Evolutionary conservation across 176 grass and related monocot genomes (phyloP), one percentile per base, ranked within the genome.

Genomic region (Lolium perenne): DNA sequence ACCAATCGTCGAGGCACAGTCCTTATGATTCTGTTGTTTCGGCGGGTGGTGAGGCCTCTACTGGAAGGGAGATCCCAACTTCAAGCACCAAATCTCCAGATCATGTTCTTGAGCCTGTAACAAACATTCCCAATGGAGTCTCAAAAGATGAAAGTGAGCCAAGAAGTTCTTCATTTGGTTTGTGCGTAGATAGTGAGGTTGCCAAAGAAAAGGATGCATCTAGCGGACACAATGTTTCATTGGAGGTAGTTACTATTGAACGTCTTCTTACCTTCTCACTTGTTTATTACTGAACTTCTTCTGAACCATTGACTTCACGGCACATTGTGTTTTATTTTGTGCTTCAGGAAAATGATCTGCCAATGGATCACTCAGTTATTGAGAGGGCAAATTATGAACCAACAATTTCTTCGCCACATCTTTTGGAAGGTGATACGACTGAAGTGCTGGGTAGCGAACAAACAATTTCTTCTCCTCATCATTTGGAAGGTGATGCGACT

Each of bases 261-360:
- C 59, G 83, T 65, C 20, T 86, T 70, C 68, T 63, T 58, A 41
- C 70, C 21, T 64, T 78, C 71, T 71, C 58, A 67, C 70, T 78
- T 48, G 20, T 80, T 80, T 78, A 41, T 80, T 67, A 76, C 43
- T 75, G 53, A 85, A 82, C 29, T 92, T 81, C 15, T 83, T 49
- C 66, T 83, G 51, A 83, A 70, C 4, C 48, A 29, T 54, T 76
- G 54, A 80, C 61, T 77, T 16, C 25, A 56, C 8, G 49, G 16
- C 48, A 85, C 53, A 55, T 83, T 66, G 77, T 54, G 6, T 18
- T 81, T 23, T 84, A 57, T 29, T 88, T 79, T 82, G 22, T 81
- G 35, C 55, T 86, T 88, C 56, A 95, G 93, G 93, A 60, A 81
- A 65, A 82, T 35, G 26, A 69, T 55, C 56, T 90, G n/a, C 62